Conservation (phyloP, 1,284 basidiomycete species). For the Grifola frondosa region DNA sequence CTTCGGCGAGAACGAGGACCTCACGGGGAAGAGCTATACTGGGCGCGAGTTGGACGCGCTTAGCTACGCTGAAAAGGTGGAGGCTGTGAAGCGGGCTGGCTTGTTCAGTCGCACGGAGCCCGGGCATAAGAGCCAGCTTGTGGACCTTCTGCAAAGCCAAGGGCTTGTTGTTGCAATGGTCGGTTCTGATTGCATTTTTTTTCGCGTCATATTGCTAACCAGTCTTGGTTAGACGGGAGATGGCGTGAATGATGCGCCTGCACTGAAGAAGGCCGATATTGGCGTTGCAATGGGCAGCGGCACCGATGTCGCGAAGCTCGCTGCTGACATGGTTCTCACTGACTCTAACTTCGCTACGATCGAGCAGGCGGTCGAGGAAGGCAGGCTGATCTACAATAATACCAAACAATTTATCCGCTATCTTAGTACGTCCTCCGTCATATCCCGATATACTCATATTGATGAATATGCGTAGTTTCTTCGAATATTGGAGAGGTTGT, state of each 20-base stretch:
- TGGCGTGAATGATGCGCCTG: constrained; percentile 96
- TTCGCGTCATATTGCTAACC: constrained; percentile 12
- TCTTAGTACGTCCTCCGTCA: constrained; percentile 57
- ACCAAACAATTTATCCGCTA: constrained; percentile 98
- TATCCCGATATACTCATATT: constrained; percentile 2
- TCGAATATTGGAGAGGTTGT: constrained; percentile 99
- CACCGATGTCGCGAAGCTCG: constrained; percentile 97
- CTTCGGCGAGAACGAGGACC: constrained; percentile 79
- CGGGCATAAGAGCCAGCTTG: constrained; percentile 91
- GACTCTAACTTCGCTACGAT: constrained; percentile 92
- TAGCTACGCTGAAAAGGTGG: constrained; percentile 75
- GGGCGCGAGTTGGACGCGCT: constrained; percentile 90
- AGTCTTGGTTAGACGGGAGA: constrained; percentile 69
- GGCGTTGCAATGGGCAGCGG: constrained; percentile 99
- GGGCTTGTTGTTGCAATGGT: constrained; percentile 98
- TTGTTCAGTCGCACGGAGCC: constrained; percentile 96
- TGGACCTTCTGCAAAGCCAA: constrained; percentile 91
- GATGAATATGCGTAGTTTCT: constrained; percentile 68
- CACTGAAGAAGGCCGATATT: constrained; percentile 96
- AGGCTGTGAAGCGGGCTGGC: constrained; percentile 83
- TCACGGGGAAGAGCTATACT: constrained; percentile 91
- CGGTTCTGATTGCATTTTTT: constrained; percentile 24
- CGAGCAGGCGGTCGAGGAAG: constrained; percentile 94
- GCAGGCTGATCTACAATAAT: constrained; percentile 97
- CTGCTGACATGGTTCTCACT: constrained; percentile 94